phyloP scores from a whole-genome alignment of 371 early-diverging fungal genomes.

The Gilbertella persicaria region DNA sequence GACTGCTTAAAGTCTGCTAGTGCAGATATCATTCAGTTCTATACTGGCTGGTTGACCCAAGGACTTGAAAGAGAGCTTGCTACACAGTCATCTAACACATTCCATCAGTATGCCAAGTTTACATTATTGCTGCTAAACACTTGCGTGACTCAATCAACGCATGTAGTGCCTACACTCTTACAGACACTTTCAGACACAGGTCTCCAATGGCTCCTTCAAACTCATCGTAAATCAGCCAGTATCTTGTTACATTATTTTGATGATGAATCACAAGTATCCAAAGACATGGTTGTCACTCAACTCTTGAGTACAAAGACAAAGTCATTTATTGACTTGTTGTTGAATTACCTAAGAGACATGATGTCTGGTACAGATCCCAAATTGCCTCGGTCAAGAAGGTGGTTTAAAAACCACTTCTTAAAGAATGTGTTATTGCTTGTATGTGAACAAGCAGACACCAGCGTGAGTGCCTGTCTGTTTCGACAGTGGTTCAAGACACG shows the following conservation, averaged over 20 bases:
- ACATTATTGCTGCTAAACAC: constrained; percentile 1
- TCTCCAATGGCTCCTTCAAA: constrained; percentile 20
- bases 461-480: constrained; percentile 31
- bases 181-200: constrained; percentile 1
- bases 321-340: constrained; percentile 21
- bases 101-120: constrained; percentile 1
- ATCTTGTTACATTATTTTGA: constrained; percentile 33
- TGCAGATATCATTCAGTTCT: constrained; percentile 21
- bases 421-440: constrained; percentile 23
- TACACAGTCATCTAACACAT: background rate
- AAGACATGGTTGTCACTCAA: constrained; percentile 14
- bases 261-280: constrained; percentile 30
- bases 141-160: constrained; percentile 4
- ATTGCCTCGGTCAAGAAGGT: constrained; percentile 19
- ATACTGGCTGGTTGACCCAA: constrained; percentile 28
- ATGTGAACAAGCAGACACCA: constrained; percentile 8
- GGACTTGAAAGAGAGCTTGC: constrained; percentile 10
- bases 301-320: constrained; percentile 29
- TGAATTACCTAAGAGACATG: constrained; percentile 18
- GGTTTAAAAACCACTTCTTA: constrained; percentile 43
- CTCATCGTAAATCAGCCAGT: background rate
- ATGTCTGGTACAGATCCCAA: constrained; percentile 15
- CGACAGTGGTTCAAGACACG: constrained; percentile 32
- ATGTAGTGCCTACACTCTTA: constrained; percentile 29
- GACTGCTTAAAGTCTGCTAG: constrained; percentile 26